Evolutionary conservation across 2,329 filamentous ascomycete genomes (phyloP), one percentile per base, ranked within the genome.

Genomic region (Xylaria multiplex): DNA sequence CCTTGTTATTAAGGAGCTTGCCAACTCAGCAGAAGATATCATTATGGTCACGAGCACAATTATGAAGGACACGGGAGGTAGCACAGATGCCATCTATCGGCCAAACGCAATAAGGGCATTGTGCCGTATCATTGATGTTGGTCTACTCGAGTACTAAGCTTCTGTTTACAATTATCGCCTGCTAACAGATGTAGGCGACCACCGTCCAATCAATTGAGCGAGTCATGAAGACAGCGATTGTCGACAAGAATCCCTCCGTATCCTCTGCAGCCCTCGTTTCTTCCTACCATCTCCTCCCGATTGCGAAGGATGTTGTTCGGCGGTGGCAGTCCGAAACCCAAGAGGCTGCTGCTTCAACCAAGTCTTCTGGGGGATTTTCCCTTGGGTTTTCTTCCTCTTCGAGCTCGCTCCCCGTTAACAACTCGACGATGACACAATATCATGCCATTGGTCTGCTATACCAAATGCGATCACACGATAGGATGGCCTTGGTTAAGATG

Each of bases 31-130:
- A 65, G 93, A 98, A 83, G 96, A 99, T 85, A 96, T 97, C 71
- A 99, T 99, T 79, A 98, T 99, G 96, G 96, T 97, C 69, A 99
- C 96, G 19, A 97, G 93, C 81, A 97, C 95, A 73, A 97, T 99
- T 74, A 99, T 98, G 96, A 99, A 99, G 85, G 96, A 99, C 80
- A 97, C 95, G 11, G 93, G 94, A 59, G 93, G 96, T 70, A 93
- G 94, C 76, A 97, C 93, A 76, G 96, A 98, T 78, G 91, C 94
- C 59, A 89, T 97, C 63, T 97, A 94, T 84, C 88, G 96, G 75
- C 93, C 96, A 59, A 99, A 99, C 83, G 95, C 96, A 69, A 98
- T 98, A 78, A 88, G 96, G 74, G 94, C 95, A 45, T 85, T 98
- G 72, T 98, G 95, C 83, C 91, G 96, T 72, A 97, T 99, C 77